A percentile compares a stretch with the other conserved stretches of the same genome.
These are phyloP conservation scores for Pyrenopolyporus hunteri DNA, from an alignment of 495 filamentous ascomycete species.

Conservation along the genomic window DNA sequence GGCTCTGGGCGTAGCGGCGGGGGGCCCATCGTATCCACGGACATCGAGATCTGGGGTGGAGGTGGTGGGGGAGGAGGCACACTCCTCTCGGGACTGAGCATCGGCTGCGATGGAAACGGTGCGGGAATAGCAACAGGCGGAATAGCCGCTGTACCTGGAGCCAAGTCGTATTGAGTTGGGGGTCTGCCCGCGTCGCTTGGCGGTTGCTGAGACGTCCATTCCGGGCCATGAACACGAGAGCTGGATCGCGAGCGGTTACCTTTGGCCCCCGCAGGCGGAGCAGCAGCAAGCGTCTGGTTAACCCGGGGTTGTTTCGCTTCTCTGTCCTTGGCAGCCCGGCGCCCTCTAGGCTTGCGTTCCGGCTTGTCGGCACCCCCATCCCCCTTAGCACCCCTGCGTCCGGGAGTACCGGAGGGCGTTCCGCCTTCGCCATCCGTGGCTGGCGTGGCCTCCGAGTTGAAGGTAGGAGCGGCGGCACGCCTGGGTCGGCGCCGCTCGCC, in stretches of 20 bases:
- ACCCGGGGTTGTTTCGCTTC: slow-evolving; percentile 52
- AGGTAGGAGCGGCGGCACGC: slow-evolving; percentile 61
- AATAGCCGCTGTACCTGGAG: slow-evolving; percentile 32
- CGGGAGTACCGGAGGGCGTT: slow-evolving; percentile 54
- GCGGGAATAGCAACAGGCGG: slow-evolving; percentile 47
- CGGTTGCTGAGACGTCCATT: slow-evolving; percentile 46
- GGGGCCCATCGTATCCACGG: slow-evolving; percentile 55
- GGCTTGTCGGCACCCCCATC: slow-evolving; percentile 64
- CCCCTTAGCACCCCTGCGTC: slow-evolving; percentile 59
- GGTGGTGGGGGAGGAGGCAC: slow-evolving; percentile 36
- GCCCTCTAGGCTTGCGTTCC: slow-evolving; percentile 55
- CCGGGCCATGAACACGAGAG: slow-evolving; percentile 48
- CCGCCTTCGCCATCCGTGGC: slow-evolving; percentile 62
- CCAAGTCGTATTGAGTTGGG: slow-evolving; percentile 46
- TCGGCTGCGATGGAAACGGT: slow-evolving; percentile 44
- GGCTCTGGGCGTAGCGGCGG: slow-evolving; percentile 57
- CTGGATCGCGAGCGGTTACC: slow-evolving; percentile 53
- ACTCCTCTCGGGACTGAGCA: slow-evolving; percentile 48
- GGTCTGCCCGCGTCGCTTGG: slow-evolving; percentile 43
- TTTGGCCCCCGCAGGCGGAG: slow-evolving; percentile 45
- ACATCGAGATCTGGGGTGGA: slow-evolving; percentile 43
- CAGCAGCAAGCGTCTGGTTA: slow-evolving; percentile 51
- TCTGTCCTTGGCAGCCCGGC: slow-evolving; percentile 50
- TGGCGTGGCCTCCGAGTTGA: slow-evolving; percentile 51
- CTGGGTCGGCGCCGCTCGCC: slow-evolving; percentile 58